Base-by-base conservation (phyloP, 257 asterid genomes). In the Penstemon eatonii region DNA sequence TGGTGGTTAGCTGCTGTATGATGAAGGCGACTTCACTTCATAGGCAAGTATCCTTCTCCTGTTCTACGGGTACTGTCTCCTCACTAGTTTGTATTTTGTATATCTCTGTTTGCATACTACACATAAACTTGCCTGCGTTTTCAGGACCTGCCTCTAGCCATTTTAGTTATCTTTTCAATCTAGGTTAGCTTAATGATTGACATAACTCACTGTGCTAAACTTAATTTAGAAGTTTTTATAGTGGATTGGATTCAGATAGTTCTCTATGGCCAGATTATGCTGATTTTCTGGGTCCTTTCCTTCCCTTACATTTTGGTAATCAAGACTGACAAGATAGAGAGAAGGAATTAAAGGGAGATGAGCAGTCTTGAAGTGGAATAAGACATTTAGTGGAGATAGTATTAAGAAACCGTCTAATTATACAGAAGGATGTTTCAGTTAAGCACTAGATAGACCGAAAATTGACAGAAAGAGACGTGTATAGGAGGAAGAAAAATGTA, bases 1-100 rank as follows among this genome's bases (percentile, higher is more conserved):
- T 75, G 68, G 67, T 51, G 51, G 39, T 46, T 19, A 76, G 59
- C 65, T 79, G 70, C 82, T 67, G 62, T 51, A 68, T 45, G 73
- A 70, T 63, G 81, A 66, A 65, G 79, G 76, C 67, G 60, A 60
- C 73, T 60, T 68, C 84, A 74, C 67, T 58, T 63, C 76, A 63
- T 84, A 82, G 89, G 90, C 87, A 84, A 82, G 90, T 84, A 73
- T 70, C 66, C 33, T 25, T 25, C 68, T 72, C 69, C 74, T 72
- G 64, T 69, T 63, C 63, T 79, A 67, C 64, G 58, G 76, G 76
- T 71, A 66, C 37, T 43, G 66, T 44, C 25, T 63, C 65, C 65
- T 63, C 12, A 40, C 74, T 49, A 60, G 75, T 41, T n/a, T 60
- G 50, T 52, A 49, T 39, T 61, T 45, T 70, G 41, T 60, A 40